Evolutionary conservation across 208 protist species (phyloP).

Genomic region (Crithidia mellificae): DNA sequence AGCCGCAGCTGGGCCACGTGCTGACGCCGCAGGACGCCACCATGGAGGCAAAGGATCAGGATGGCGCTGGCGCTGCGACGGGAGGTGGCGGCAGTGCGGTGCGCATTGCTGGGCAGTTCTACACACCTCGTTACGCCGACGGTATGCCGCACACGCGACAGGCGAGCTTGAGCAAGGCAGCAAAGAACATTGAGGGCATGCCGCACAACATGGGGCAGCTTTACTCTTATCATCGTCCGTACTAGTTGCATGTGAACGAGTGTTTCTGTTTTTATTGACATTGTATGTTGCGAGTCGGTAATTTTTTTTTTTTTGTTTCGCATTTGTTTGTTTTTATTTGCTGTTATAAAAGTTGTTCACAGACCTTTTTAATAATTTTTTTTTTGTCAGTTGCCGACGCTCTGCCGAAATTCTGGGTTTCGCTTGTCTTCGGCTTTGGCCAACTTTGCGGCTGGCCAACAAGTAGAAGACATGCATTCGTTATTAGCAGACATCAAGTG

Average conservation of each 20-base stretch:
- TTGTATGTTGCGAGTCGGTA: too few species aligned
- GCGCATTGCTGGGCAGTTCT: constrained; percentile 25
- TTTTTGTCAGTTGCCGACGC: too few species aligned
- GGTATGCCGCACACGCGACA: constrained; percentile 29
- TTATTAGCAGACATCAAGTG: too few species aligned
- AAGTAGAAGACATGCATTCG: too few species aligned
- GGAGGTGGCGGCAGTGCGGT: neutral
- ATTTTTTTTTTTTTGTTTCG: too few species aligned
- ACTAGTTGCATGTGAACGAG: constrained; percentile 27
- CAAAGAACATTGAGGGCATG: constrained; percentile 36
- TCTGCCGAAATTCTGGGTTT: too few species aligned
- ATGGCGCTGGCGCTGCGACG: neutral
- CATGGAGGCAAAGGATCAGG: constrained; percentile 2
- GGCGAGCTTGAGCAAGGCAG: constrained; percentile 29
- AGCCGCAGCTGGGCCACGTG: constrained; percentile 45
- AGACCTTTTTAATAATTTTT: too few species aligned
- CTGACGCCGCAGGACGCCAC: constrained; percentile 19
- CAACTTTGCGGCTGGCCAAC: too few species aligned
- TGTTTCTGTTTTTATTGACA: neutral
- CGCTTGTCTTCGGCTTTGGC: too few species aligned
- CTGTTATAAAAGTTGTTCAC: too few species aligned
- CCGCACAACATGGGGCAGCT: constrained; percentile 85
- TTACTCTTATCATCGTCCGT: constrained; percentile 88
- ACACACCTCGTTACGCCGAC: constrained; percentile 33
- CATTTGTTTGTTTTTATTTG: too few species aligned